Evolutionary conservation across 257 asterid species (phyloP), one percentile per base, ranked within the genome.

Genomic region (Nicotiana tabacum): DNA sequence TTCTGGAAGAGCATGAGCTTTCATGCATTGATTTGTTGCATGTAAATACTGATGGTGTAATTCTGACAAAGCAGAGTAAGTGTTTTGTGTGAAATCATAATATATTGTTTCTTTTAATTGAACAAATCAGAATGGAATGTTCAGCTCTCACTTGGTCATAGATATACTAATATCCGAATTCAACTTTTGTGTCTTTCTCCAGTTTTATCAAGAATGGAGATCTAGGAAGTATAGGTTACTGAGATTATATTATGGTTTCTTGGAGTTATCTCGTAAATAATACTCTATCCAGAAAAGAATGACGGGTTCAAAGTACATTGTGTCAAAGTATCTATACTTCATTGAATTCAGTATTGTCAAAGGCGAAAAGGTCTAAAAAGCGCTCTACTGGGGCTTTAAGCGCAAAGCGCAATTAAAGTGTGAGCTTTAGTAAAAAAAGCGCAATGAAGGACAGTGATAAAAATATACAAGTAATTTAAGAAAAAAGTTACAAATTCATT

Each of bases 61-160:
- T 93, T 88, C 85, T 96, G 92, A 92, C 98, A 37, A 94, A 88
- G 88, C 92, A 88, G 87, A 96, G 99, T 96, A 91, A 92, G 98
- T 83, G 82, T 77, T 48, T 30, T 76, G 27, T 51, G 27, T 76
- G 64, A 76, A 55, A 68, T 24, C 9, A 32, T 21, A 62, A 24
- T 17, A 2, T 13, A 15, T 74, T 39, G 61, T 64, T 61, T 62
- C 62, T 46, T 81, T 56, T 65, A 32, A 81, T n/a, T 66, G 77
- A 30, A 62, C 43, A 80, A 21, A 21, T 57, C 72, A 13, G 61
- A 35, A 39, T 9, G 9, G 27, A 29, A 43, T 39, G 77, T 17
- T 81, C 46, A 35, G 30, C 48, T 66, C 51, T 76, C 64, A 76
- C 43, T 76, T 76, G 64, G 80, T 15, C 43, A 12, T 46, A 72